phyloP scores from a whole-genome alignment of 2,329 filamentous ascomycete genomes.

The Arthrobotrys sphaeroides region DNA sequence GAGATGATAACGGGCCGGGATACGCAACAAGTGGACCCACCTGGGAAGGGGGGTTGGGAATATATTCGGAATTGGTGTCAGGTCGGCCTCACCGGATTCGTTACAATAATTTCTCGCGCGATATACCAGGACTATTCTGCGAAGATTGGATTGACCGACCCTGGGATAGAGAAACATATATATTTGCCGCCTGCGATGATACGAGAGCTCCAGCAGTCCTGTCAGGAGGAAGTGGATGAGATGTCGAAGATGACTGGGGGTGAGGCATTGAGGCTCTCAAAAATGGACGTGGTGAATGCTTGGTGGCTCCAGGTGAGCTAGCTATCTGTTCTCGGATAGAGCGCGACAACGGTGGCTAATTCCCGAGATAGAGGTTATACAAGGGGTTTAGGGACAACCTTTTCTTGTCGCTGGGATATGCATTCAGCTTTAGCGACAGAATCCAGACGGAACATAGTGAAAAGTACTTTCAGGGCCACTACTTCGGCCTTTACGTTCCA shows the following conservation, averaged over 20 bases:
- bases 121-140: constrained; percentile 21
- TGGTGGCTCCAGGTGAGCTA: constrained; percentile 37
- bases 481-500: constrained; percentile 27
- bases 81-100: neutral
- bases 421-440: constrained; percentile 30
- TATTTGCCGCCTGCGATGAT: constrained; percentile 23
- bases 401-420: constrained; percentile 24
- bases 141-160: neutral
- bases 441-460: neutral
- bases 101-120: neutral
- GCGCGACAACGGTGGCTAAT: neutral
- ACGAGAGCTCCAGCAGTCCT: constrained; percentile 10
- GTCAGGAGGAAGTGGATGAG: constrained; percentile 18
- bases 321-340: neutral
- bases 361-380: constrained; percentile 11
- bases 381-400: neutral
- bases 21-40: neutral
- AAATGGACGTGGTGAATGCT: constrained; percentile 25
- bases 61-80: constrained; percentile 29
- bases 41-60: constrained; percentile 26
- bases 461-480: constrained; percentile 37
- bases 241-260: neutral
- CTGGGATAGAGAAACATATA: constrained; percentile 27
- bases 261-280: neutral
- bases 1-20: constrained; percentile 19